Evolutionary conservation across 1,284 basidiomycete species (phyloP), one percentile per base, ranked within the genome.

Genomic region (Ganoderma multipileum): DNA sequence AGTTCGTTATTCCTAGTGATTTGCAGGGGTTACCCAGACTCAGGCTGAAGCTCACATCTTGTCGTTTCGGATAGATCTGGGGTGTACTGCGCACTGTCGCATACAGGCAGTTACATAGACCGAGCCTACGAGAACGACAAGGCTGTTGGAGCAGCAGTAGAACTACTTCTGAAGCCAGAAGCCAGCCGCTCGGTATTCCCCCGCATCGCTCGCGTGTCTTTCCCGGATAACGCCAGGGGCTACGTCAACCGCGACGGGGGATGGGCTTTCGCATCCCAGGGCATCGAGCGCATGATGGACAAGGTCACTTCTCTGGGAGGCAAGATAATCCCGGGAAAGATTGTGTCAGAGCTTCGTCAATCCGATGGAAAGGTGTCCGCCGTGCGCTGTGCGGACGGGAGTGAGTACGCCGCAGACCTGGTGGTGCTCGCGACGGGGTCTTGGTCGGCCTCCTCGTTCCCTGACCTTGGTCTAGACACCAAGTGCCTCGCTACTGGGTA

Each of bases 381-480:
- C 0, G 93, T 95, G 2, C 78, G 79, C 42, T 91, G 93, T 70
- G 79, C 79, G 26, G 88, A 91, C 76, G 94, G 91, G 0, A 84
- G 85, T 28, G 74, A 75, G 14, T 87, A 88, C 71, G 74, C 81
- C 20, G 91, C 89, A 0, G 84, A 88, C 50, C 71, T 87, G 38
- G 83, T 93, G 6, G 82, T 96, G 30, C 77, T 96, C 41, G 89
- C 93, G 16, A 83, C 89, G 8, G 95, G 95, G 30, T 88, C 94
- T 6, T 96, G 96, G 96, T 95, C 95, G 0, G 87, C 91, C 2
- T 91, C 92, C 0, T 81, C 91, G 1, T 94, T 97, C 76, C 87
- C 90, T 8, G 85, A 85, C 50, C 79, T 91, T 18, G 78, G 81
- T 23, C 75, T 91, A 33, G 79, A 82, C n/a, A 75, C 80, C 12